Evolutionary conservation across 371 early-diverging fungal species (phyloP).

Genomic region (Mortierella sp.): DNA sequence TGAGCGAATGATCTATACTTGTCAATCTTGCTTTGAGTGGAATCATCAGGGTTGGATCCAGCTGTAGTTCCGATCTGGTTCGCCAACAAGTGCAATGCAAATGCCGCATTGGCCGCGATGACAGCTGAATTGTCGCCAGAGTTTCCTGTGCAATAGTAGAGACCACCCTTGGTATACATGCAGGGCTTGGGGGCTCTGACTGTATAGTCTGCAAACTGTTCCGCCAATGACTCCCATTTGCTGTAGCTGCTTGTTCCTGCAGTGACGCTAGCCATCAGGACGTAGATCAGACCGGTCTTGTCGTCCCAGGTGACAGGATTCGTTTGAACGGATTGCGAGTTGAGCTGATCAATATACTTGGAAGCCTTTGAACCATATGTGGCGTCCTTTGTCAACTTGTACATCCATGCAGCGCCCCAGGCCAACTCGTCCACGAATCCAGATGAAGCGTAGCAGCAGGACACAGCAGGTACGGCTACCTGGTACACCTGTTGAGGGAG

Average conservation of each 20-base stretch:
- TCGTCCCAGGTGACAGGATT: conserved; percentile 54
- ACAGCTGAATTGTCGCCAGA: conserved; percentile 63
- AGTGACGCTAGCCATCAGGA: conserved; percentile 62
- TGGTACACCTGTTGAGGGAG: conserved; percentile 66
- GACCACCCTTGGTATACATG: conserved; percentile 61
- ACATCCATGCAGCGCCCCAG: conserved; percentile 73
- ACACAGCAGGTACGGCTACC: conserved; percentile 54
- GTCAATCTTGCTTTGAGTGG: conserved; percentile 25
- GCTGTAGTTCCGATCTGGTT: conserved; percentile 18
- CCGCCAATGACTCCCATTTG: conserved; percentile 43
- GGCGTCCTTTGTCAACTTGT: conserved; percentile 60
- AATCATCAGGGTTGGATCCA: neutral
- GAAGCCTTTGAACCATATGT: conserved; percentile 61
- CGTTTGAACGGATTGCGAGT: conserved; percentile 8
- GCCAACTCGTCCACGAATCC: conserved; percentile 64
- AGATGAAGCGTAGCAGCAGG: conserved; percentile 59
- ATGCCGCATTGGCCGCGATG: conserved; percentile 56
- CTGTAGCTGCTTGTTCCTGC: conserved; percentile 14
- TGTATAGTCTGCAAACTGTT: conserved; percentile 52
- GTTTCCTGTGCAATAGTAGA: conserved; percentile 65
- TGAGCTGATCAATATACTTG: conserved; percentile 58
- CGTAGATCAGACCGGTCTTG: conserved; percentile 60
- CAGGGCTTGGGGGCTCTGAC: conserved; percentile 41
- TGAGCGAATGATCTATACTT: conserved; percentile 60
- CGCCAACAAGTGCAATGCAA: conserved; percentile 29